phyloP scores from a whole-genome alignment of 345 rosid genomes.

The Euphorbia lathyris region DNA sequence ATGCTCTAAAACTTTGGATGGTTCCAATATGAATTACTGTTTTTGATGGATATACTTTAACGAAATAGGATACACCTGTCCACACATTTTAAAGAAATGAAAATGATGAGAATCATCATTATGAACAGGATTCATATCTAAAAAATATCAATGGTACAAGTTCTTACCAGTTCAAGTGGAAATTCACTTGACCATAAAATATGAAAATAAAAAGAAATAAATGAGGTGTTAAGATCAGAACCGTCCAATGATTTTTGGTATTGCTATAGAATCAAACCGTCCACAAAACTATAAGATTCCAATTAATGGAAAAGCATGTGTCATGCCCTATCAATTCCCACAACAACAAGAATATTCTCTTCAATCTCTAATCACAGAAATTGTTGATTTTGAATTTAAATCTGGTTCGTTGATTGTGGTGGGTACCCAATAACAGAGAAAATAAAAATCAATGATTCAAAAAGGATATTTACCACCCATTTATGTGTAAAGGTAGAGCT shows the following conservation, averaged over 20 bases:
- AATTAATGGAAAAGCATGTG: conserved; percentile 15
- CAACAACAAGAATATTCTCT: conserved; percentile 20
- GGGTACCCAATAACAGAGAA: conserved; percentile 8
- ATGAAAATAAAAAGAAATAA: too few species aligned
- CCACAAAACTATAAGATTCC: conserved; percentile 12
- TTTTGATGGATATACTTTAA: background rate
- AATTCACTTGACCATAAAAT: background rate
- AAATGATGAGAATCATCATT: background rate
- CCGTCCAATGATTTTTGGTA: conserved; percentile 6
- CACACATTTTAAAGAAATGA: background rate
- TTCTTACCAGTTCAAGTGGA: background rate
- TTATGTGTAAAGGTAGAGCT: background rate
- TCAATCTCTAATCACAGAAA: conserved; percentile 1
- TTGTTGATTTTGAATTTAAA: conserved; percentile 7
- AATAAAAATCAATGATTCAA: background rate
- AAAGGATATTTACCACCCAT: background rate
- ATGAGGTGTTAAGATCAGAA: conserved; percentile 27
- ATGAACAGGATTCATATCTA: background rate
- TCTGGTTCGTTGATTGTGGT: conserved; percentile 38
- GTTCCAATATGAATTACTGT: too few species aligned
- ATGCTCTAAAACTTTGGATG: too few species aligned
- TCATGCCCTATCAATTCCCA: background rate
- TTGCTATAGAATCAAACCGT: conserved; percentile 4
- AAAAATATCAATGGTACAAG: background rate
- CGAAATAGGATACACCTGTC: background rate